Percentiles rank a stretch among this genome's conserved stretches.
These are phyloP conservation scores for Schoenoplectus tabernaemontani DNA, from an alignment of 202 grass and related monocot species.

Conservation along the genomic window DNA sequence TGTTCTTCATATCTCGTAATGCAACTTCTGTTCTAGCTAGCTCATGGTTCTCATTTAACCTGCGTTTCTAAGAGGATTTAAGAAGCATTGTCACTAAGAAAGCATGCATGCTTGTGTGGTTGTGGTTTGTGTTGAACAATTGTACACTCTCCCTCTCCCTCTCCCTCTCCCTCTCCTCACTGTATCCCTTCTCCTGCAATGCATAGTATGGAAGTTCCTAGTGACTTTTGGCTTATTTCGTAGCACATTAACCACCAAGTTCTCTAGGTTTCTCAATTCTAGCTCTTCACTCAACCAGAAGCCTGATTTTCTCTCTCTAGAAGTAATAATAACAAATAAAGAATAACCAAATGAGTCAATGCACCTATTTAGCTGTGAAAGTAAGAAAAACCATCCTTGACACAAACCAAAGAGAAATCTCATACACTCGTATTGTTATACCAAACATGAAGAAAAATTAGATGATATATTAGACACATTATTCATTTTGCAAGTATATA, in stretches of 20 bases:
- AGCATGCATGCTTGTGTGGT: neutral
- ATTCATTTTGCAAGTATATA: neutral
- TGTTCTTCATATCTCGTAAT: conserved; percentile 44
- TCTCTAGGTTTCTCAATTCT: neutral
- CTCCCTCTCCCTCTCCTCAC: neutral
- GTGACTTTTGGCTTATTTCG: neutral
- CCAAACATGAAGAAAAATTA: neutral
- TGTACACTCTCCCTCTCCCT: neutral
- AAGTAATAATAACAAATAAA: neutral
- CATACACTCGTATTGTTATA: neutral
- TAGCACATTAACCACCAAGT: neutral
- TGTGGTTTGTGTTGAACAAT: neutral
- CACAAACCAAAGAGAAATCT: neutral
- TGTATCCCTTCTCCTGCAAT: neutral
- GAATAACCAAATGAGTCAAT: neutral
- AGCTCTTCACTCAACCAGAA: neutral
- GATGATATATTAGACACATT: neutral
- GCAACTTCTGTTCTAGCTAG: conserved; percentile 40
- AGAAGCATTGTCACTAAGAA: conserved; percentile 2
- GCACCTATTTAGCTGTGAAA: neutral
- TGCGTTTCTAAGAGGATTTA: conserved; percentile 41
- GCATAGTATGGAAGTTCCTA: neutral
- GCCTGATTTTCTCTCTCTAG: neutral
- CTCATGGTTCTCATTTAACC: conserved; percentile 30
- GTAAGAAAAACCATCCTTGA: neutral